phyloP scores from a whole-genome alignment of 192 early-diverging fungal genomes.

The Diversispora epigaea region DNA sequence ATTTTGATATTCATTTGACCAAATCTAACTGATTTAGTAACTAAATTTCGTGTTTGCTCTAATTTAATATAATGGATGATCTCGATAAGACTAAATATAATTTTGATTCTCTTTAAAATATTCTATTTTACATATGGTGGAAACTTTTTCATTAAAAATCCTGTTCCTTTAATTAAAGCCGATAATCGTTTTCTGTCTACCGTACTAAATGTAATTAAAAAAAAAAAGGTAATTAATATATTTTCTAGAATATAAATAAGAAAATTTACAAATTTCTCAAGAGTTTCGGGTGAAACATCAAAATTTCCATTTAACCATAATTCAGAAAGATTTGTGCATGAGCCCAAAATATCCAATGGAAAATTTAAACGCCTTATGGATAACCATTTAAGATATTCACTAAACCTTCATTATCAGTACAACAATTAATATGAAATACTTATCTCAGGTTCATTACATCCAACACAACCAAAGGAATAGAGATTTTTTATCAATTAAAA shows the following conservation, averaged over 20 bases:
- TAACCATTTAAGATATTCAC: neutral
- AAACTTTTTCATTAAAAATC: neutral
- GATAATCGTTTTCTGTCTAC: neutral
- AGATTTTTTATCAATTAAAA: neutral
- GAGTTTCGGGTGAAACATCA: neutral
- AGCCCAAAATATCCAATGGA: neutral
- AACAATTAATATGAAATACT: neutral
- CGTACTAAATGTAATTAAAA: neutral
- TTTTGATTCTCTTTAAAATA: constrained; percentile 2
- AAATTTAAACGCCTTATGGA: neutral
- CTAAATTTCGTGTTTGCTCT: neutral
- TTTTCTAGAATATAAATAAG: too few species aligned
- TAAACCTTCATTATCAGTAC: neutral
- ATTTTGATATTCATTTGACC: neutral
- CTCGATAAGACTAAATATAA: neutral
- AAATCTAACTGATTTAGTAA: neutral
- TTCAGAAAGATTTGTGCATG: neutral
- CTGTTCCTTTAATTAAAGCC: neutral
- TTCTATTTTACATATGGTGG: neutral
- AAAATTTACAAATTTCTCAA: neutral
- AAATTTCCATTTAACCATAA: neutral
- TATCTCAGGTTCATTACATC: neutral
- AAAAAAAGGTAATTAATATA: too few species aligned
- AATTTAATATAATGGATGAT: neutral
- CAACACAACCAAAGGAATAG: neutral